Base-by-base conservation (phyloP, 441 rosid species). In the Omphalea diandra region DNA sequence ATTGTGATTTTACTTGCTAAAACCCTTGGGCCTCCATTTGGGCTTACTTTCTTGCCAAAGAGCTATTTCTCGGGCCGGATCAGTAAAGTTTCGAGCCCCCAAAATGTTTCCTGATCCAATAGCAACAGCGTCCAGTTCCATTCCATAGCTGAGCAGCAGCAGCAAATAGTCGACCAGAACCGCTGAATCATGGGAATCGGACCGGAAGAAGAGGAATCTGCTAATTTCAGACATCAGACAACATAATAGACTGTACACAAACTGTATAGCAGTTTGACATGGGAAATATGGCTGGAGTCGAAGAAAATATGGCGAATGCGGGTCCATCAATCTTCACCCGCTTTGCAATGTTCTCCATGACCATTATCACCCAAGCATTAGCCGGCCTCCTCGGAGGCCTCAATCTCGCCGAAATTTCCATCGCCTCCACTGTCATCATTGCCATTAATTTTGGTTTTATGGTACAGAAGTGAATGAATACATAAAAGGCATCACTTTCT, bases 281-380 rank as follows among this genome's bases (percentile, higher is more conserved):
- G 31, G 7, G 66, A 69, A 62, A 46, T 47, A 36, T 80, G 80
- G 82, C 20, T 31, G 55, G 87, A 84, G 50, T 79, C 79, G 5
- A 79, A 73, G 65, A 52, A 74, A 57, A 8, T 80, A 32, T 84
- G 87, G 87, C 75, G 61, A 44, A 79, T 15, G 85, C 79, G 0
- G 85, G 80, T 35, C 87, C 82, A 22, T 75, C 87, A 14, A 84
- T 84, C 53, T 77, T 82, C 74, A 70, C 66, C 59, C 76, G 82
- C 38, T 72, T 80, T 41, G 78, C 87, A 36, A 65, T 65, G 78
- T 81, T 69, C 67, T 76, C 84, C 54, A 74, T 79, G 79, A 76
- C 77, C 36, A 70, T 81, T 63, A n/a, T 79, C 22, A 83, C 84
- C 18, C 87, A 81, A 43, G 57, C 81, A 22, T 83, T 76, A 55